Evolutionary conservation across 2,329 filamentous ascomycete species (phyloP).

Genomic region (Exutisphaerella laricina): DNA sequence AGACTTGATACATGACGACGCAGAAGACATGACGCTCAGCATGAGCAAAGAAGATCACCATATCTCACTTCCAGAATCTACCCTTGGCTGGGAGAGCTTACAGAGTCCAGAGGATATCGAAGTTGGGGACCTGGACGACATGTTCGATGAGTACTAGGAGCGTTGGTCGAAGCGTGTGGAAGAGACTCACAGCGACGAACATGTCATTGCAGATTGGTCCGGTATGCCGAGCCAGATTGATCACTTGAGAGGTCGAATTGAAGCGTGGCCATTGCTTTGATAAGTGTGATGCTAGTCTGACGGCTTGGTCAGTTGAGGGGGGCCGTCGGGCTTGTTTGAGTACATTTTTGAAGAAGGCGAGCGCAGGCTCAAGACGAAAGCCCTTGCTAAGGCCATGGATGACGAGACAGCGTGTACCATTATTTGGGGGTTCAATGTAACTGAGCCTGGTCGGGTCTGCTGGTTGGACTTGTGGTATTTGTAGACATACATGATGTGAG

Average conservation of each 20-base stretch:
- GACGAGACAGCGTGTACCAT: slow-evolving; percentile 6
- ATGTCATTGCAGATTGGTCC: too few relatives aligned
- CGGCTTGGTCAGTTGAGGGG: too few relatives aligned
- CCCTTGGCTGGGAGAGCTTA: slow-evolving; percentile 36
- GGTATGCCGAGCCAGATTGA: too few relatives aligned
- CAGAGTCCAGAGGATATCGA: slow-evolving; percentile 82
- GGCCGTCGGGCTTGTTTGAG: neutral
- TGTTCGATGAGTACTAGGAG: slow-evolving; percentile 57
- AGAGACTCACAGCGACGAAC: too few relatives aligned
- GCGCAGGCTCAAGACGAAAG: slow-evolving; percentile 5
- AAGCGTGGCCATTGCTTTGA: neutral
- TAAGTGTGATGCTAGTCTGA: slow-evolving; percentile 7
- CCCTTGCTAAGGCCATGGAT: neutral
- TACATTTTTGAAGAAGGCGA: neutral
- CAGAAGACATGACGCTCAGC: slow-evolving; percentile 18
- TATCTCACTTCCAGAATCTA: slow-evolving; percentile 24
- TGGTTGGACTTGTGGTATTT: slow-evolving; percentile 4
- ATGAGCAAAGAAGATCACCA: slow-evolving; percentile 13
- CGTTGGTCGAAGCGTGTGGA: too few relatives aligned
- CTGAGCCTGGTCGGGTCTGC: neutral
- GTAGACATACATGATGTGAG: slow-evolving; percentile 4
- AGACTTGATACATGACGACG: slow-evolving; percentile 13
- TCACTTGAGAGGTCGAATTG: neutral
- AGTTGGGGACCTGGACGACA: slow-evolving; percentile 84
- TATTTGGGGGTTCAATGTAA: neutral